Evolutionary conservation across 2,329 filamentous ascomycete genomes (phyloP), one percentile per base, ranked within the genome.

Genomic region (Colletotrichum orchidophilum): DNA sequence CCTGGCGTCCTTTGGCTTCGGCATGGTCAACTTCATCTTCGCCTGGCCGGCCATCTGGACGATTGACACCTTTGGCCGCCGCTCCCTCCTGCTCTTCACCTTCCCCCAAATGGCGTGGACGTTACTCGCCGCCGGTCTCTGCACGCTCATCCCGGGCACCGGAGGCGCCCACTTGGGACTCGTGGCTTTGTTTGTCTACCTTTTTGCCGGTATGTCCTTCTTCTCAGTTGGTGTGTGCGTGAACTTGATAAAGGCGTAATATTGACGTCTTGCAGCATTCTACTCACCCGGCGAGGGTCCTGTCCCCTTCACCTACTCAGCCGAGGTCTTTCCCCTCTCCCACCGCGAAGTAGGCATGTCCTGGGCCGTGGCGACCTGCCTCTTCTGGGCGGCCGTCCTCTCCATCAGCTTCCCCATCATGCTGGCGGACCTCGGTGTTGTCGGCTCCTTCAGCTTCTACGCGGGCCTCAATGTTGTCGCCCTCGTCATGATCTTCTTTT

Each of bases 41-140:
- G 89, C 90, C 26, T 90, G 88, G 79, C 90, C 90, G 0, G 90
- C 91, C 8, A 82, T 92, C 72, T 91, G 86, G 83, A 91, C 90
- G 2, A 92, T 92, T 65, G 91, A 92, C 75, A 92, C 89, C 0
- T 92, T 88, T 74, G 91, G 90, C 7, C 88, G 90, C 39, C 87
- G 91, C 26, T 83, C 86, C 26, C 81, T 92, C 24, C 83, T 92
- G 5, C 81, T 92, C 9, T 89, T 91, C 75, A 92, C 91, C 5
- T 92, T 92, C 77, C 90, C 90, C 1, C 86, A 91, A 73, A 92
- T 92, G 90, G 85, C 87, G 35, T 90, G 88, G 85, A 88, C 88
- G 35, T 81, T 89, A 58, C 83, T 88, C 24, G 79, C 80, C 72
- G 81, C 82, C 33, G 82, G 81, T 63, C 80, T 82, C 58, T 83